Percentiles rank a stretch among this genome's conserved stretches.
Conservation (phyloP, 768 basidiomycete species). For the Serendipita sp. region DNA sequence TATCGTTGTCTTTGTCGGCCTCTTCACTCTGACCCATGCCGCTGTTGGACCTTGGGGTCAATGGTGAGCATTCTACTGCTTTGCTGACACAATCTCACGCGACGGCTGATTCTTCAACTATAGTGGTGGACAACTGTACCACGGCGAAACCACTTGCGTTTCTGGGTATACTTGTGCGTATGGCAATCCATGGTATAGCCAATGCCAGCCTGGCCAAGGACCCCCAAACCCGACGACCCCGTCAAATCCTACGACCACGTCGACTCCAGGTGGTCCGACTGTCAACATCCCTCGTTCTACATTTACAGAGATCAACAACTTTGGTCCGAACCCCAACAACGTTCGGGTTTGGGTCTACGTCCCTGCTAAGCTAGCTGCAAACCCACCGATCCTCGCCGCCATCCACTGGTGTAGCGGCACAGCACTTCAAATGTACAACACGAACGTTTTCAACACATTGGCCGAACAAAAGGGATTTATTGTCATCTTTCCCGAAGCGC, state of each 20-base stretch:
- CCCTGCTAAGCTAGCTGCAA: slow-evolving; percentile 12
- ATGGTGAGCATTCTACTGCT: not conserved
- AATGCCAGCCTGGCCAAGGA: not conserved
- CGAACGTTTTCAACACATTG: slow-evolving; percentile 33
- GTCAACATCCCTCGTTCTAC: not conserved
- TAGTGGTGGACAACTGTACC: not conserved
- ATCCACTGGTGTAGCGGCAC: slow-evolving; percentile 36
- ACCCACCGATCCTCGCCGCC: slow-evolving; percentile 33
- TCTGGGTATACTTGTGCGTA: not conserved
- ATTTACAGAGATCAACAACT: slow-evolving; percentile 16
- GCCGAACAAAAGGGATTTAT: slow-evolving; percentile 36
- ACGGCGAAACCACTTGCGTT: not conserved
- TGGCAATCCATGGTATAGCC: not conserved
- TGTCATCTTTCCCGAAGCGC: slow-evolving; percentile 30
- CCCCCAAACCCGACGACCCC: not conserved
- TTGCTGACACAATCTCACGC: not conserved
- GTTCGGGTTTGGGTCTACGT: slow-evolving; percentile 34
- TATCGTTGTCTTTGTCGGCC: not conserved
- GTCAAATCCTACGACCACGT: not conserved
- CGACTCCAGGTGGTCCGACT: no score
- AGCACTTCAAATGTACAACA: slow-evolving; percentile 34
- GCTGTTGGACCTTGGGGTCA: not conserved
- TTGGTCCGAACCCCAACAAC: slow-evolving; percentile 38
- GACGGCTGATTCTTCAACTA: not conserved
- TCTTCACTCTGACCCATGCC: not conserved